phyloP scores from a whole-genome alignment of 257 asterid genomes.

The Forsythia suspensa region DNA sequence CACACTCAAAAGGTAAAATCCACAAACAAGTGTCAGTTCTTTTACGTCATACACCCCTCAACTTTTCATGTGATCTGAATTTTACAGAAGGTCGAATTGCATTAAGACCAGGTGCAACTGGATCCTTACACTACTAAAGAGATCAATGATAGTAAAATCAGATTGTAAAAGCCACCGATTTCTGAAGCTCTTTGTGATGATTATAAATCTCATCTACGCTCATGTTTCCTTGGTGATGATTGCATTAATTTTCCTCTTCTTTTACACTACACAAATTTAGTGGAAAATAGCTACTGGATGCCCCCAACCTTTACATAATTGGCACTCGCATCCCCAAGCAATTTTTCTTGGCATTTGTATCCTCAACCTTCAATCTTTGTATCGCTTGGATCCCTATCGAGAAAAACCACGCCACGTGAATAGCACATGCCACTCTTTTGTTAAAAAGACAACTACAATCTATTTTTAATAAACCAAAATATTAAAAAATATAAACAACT shows the following conservation, averaged over 20 bases:
- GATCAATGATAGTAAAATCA: too few relatives aligned
- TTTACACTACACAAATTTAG: background rate
- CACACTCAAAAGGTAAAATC: background rate
- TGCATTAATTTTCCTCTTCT: background rate
- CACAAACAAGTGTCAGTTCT: background rate
- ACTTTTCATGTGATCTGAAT: background rate
- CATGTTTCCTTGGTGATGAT: too few relatives aligned
- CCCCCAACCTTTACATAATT: background rate
- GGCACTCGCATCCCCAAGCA: background rate
- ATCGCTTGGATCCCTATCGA: background rate
- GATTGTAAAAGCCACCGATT: too few relatives aligned
- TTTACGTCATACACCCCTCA: background rate
- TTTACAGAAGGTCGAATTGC: too few relatives aligned
- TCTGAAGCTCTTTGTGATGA: too few relatives aligned
- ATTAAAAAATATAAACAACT: background rate
- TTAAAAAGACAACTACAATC: background rate
- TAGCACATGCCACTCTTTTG: background rate
- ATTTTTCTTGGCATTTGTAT: background rate
- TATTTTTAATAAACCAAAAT: background rate
- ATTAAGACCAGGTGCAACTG: background rate
- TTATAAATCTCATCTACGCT: too few relatives aligned
- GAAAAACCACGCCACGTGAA: background rate
- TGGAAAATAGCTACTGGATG: background rate
- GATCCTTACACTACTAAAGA: too few relatives aligned
- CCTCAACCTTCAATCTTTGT: background rate